Evolutionary conservation across 2,329 filamentous ascomycete species (phyloP).

Genomic region (Fusarium sp.): DNA sequence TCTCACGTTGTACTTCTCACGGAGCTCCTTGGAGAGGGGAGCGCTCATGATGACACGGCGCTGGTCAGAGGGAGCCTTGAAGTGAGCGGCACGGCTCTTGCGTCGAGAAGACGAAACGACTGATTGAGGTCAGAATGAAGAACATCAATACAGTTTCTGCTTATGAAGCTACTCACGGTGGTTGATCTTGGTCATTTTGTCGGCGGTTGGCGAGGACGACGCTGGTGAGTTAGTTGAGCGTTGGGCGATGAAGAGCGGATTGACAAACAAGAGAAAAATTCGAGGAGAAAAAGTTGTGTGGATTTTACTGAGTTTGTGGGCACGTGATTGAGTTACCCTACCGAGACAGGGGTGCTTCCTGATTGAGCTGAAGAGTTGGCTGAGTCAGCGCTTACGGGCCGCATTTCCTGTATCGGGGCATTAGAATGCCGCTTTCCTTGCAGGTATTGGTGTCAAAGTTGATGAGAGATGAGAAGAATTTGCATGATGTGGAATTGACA

Average conservation of each 20-base stretch:
- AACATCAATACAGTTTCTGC: not conserved
- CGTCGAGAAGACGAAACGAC: constrained; percentile 83
- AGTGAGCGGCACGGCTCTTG: constrained; percentile 99
- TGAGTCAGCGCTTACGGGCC: constrained; percentile 10
- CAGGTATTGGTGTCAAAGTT: not conserved
- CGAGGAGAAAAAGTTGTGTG: constrained; percentile 29
- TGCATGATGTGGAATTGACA: not conserved
- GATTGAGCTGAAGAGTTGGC: not conserved
- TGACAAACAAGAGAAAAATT: constrained; percentile 29
- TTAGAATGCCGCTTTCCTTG: not conserved
- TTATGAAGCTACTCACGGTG: constrained; percentile 57
- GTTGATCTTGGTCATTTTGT: constrained; percentile 80
- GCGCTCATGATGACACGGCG: constrained; percentile 98
- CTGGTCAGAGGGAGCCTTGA: constrained; percentile 91
- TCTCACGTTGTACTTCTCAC: constrained; percentile 98
- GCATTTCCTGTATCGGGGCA: constrained; percentile 14
- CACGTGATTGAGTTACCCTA: constrained; percentile 50
- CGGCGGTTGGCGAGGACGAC: constrained; percentile 47
- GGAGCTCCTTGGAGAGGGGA: constrained; percentile 94
- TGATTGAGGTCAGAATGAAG: constrained; percentile 46
- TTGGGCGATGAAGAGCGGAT: constrained; percentile 47
- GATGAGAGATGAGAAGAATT: not conserved
- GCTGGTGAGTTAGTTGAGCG: constrained; percentile 46
- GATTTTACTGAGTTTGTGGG: constrained; percentile 45
- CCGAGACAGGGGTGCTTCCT: not conserved